Conservation (phyloP, 2,329 filamentous ascomycete species). For the Monilinia vaccinii-corymbosi region DNA sequence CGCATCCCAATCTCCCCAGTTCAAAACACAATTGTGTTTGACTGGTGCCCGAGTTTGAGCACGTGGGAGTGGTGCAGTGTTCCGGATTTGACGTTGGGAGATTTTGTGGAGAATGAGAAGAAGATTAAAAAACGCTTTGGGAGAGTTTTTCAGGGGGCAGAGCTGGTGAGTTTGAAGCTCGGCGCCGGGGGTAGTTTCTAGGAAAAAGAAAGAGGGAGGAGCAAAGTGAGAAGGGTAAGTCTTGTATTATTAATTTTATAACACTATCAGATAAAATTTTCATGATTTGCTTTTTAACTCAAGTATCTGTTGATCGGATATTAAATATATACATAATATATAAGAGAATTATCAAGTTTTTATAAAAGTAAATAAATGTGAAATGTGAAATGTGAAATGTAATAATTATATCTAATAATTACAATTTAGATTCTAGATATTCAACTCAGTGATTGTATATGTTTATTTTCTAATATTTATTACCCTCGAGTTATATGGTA, state of each 20-base stretch:
- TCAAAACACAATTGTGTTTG: background rate
- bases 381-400: too few relatives aligned
- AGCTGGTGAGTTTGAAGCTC: background rate
- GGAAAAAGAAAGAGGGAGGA: background rate
- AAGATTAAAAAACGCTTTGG: background rate
- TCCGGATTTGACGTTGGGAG: background rate
- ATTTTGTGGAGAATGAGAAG: background rate
- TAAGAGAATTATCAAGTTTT: too few relatives aligned
- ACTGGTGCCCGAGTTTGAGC: background rate
- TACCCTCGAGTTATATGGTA: too few relatives aligned
- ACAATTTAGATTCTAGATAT: too few relatives aligned
- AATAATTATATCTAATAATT: too few relatives aligned
- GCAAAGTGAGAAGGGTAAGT: too few relatives aligned
- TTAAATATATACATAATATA: background rate
- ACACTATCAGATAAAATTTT: too few relatives aligned
- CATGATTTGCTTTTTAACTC: background rate
- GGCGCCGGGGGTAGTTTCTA: background rate
- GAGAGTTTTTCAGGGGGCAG: background rate
- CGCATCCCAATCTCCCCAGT: background rate
- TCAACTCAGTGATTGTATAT: too few relatives aligned
- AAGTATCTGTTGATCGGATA: background rate
- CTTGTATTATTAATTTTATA: too few relatives aligned
- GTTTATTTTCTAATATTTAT: too few relatives aligned
- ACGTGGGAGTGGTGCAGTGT: constrained; percentile 1
- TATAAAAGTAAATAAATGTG: too few relatives aligned